Base-by-base conservation (phyloP, 108 stramenopile genomes). In the Nitzschia palea region DNA sequence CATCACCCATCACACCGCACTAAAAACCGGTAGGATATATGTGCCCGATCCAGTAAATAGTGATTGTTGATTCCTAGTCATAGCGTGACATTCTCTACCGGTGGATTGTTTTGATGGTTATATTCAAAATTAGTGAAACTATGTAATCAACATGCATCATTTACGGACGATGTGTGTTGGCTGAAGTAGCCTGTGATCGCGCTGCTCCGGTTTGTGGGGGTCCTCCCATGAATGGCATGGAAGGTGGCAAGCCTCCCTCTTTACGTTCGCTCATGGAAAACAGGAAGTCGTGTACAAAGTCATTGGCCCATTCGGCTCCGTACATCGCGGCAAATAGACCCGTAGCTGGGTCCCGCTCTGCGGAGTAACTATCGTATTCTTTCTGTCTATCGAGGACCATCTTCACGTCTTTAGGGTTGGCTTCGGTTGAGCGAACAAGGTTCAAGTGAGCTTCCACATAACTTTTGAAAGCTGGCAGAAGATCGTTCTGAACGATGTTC, bases 261-360 rank as follows among this genome's bases (percentile, higher is more conserved):
- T 55, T 53, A 2, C 86, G 67, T 55, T 86, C 88, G 57, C 84
- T 80, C 55, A 91, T 67, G 47, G 83, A 86, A 73, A 97, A 97
- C 58, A 97, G 67, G 65, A 95, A 95, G 59, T 95, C 87, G 67
- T 90, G 86, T 32, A 97, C 88, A 71, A 90, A 97, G 36, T 84
- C 83, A 32, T 93, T 80, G 6, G 95, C 89, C 95, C 94, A 96
- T 28, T 88, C 89, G 51, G 89, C 82, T 40, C 97, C 97, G 71
- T 93, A 98, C 87, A 97, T 96, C 43, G 90, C 86, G 40, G 87
- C 79, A 82, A 98, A 97, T 9, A 98, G 76, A 15, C 93, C 96
- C 12, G 93, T 89, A 15, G 97, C 97, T 54, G 97, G 97, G 67
- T 98, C 97, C 44, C 95, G 79, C 52, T 92, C 92, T 3, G 96